Evolutionary conservation across 2,329 filamentous ascomycete species (phyloP).

Genomic region (Colletotrichum caudatum): DNA sequence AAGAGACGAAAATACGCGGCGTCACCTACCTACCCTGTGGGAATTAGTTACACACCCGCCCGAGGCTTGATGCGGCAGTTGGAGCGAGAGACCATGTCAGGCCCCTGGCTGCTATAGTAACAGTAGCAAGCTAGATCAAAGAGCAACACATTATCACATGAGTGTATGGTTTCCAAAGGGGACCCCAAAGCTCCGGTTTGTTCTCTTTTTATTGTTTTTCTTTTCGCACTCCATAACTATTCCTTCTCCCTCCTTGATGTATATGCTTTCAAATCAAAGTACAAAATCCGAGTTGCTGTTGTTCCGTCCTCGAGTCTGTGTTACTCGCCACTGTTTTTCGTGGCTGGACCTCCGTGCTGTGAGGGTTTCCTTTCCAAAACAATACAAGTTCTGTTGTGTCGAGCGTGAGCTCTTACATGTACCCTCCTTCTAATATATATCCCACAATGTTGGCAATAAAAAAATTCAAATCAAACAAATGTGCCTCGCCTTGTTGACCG

Average conservation of each 20-base stretch:
- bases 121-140: background rate
- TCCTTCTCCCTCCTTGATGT: background rate
- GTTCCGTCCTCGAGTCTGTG: conserved; percentile 22
- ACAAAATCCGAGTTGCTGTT: conserved; percentile 12
- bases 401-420: conserved; percentile 26
- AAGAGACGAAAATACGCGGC: too few relatives aligned
- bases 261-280: conserved; percentile 2
- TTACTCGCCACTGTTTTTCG: conserved; percentile 1
- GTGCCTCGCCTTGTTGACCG: conserved; percentile 7
- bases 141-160: background rate
- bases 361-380: conserved; percentile 19
- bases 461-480: conserved; percentile 7
- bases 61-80: background rate
- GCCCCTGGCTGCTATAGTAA: background rate
- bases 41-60: background rate
- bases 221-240: background rate
- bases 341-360: conserved; percentile 11
- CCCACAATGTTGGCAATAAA: background rate
- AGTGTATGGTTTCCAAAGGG: background rate
- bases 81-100: background rate
- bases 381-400: conserved; percentile 26
- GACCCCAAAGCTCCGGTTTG: background rate
- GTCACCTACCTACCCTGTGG: too few relatives aligned
- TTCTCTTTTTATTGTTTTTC: background rate
- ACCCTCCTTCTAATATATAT: conserved; percentile 6